These are phyloP conservation scores for Pseudogymnoascus sp. DNA, from an alignment of 2,329 filamentous ascomycete species.

Conservation along the genomic window DNA sequence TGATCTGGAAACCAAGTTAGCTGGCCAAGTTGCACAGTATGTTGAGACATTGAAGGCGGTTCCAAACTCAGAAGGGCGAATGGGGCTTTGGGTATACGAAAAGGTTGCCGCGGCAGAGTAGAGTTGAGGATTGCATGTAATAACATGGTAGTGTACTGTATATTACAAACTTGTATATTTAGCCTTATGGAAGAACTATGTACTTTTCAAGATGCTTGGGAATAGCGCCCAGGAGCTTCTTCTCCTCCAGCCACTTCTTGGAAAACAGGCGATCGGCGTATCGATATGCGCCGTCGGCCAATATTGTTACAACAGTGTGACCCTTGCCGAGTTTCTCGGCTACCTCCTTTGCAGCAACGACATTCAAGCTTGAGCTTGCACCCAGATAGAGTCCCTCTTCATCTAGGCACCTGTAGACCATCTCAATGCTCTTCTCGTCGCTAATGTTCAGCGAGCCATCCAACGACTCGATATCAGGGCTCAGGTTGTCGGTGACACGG, in stretches of 20 bases:
- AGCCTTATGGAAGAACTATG: slow-evolving; percentile 71
- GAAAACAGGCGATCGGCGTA: slow-evolving; percentile 94
- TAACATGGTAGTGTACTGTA: slow-evolving; percentile 13
- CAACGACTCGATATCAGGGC: slow-evolving; percentile 73
- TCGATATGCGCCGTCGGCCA: slow-evolving; percentile 94
- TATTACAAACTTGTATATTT: slow-evolving; percentile 21
- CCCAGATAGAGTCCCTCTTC: slow-evolving; percentile 94
- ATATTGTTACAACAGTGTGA: slow-evolving; percentile 84
- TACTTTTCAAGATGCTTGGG: slow-evolving; percentile 86
- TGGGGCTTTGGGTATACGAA: slow-evolving; percentile 8
- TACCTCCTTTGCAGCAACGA: slow-evolving; percentile 89
- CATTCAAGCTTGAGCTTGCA: slow-evolving; percentile 88
- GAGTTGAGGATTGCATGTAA: not conserved
- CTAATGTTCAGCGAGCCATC: slow-evolving; percentile 79
- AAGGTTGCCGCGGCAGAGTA: not conserved
- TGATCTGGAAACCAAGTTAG: not conserved
- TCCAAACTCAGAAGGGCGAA: not conserved
- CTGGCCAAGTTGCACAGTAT: not conserved
- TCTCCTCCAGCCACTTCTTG: slow-evolving; percentile 79
- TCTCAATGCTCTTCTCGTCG: slow-evolving; percentile 92
- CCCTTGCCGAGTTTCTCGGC: slow-evolving; percentile 84
- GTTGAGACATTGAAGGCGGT: not conserved
- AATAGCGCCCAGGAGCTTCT: slow-evolving; percentile 73
- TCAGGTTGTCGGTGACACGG: slow-evolving; percentile 88
- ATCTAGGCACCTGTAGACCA: slow-evolving; percentile 94